Percentiles rank a stretch among this genome's conserved stretches.
phyloP scores from a whole-genome alignment of 2,329 filamentous ascomycete species.

The Aspergillus floridensis region DNA sequence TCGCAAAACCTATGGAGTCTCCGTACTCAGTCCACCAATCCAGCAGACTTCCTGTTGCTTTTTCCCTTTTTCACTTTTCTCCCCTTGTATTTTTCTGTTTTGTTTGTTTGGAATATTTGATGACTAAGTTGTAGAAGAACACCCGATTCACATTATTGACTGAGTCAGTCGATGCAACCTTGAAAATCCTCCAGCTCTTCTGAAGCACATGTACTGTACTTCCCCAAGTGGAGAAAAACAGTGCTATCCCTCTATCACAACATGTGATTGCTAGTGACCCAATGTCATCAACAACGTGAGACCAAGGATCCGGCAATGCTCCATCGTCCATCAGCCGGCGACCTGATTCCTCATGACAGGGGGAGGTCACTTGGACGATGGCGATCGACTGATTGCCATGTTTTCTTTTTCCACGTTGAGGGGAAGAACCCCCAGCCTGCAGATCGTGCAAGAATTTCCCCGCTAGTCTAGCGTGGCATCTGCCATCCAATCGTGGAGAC shows the following conservation, averaged over 20 bases:
- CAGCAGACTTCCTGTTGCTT: no score
- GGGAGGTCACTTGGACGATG: background rate
- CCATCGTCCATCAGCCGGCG: background rate
- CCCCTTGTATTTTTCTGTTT: background rate
- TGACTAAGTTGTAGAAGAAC: no score
- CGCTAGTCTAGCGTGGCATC: constrained; percentile 11
- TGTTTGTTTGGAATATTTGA: background rate
- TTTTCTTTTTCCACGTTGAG: background rate
- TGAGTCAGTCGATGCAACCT: background rate
- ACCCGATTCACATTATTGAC: background rate
- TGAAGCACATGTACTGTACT: background rate
- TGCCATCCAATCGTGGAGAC: background rate
- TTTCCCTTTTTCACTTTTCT: no score
- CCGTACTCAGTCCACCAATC: no score
- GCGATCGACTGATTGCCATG: background rate
- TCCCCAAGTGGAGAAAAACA: background rate
- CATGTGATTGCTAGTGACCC: background rate
- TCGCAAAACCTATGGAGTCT: no score
- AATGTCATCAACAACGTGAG: background rate
- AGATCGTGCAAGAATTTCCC: constrained; percentile 10
- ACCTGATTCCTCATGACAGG: background rate
- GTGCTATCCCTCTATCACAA: background rate
- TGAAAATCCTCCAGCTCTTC: background rate
- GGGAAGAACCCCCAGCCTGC: background rate
- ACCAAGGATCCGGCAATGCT: background rate